Conservation (phyloP, 1,139 yeast genomes). For the Hansenula lynferdii region DNA sequence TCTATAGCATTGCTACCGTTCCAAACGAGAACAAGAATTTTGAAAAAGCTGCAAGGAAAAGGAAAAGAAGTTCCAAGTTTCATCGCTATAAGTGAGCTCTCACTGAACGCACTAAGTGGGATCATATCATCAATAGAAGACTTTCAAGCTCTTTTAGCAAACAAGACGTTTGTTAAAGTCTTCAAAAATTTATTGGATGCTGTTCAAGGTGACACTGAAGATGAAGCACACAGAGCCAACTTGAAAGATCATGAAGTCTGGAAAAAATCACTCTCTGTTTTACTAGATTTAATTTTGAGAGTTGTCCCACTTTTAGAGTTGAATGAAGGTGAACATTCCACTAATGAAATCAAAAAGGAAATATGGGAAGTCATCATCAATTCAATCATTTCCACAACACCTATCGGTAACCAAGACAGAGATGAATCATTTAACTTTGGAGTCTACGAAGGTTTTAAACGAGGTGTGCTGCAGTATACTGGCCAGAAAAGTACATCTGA, state of each 20-base stretch:
- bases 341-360: constrained; percentile 21
- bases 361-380: constrained; percentile 45
- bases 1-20: constrained; percentile 53
- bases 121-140: constrained; percentile 32
- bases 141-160: constrained; percentile 35
- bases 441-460: constrained; percentile 41
- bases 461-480: constrained; percentile 36
- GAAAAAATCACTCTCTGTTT: constrained; percentile 26
- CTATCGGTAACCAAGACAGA: constrained; percentile 22
- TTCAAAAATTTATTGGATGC: constrained; percentile 37
- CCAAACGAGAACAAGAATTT: constrained; percentile 51
- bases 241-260: constrained; percentile 25
- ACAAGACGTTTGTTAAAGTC: constrained; percentile 40
- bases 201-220: constrained; percentile 33
- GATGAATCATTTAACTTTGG: constrained; percentile 46
- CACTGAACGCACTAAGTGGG: constrained; percentile 38
- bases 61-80: constrained; percentile 55
- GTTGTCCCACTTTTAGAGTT: constrained; percentile 19
- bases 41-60: constrained; percentile 27
- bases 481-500: constrained; percentile 24
- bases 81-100: constrained; percentile 51
- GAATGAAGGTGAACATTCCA: constrained; percentile 13
- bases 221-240: constrained; percentile 25
- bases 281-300: constrained; percentile 23
- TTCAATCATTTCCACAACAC: constrained; percentile 39